Evolutionary conservation across 202 grass and related monocot species (phyloP), one percentile per base, ranked within the genome.

Genomic region (Cymbopogon flexuosus): DNA sequence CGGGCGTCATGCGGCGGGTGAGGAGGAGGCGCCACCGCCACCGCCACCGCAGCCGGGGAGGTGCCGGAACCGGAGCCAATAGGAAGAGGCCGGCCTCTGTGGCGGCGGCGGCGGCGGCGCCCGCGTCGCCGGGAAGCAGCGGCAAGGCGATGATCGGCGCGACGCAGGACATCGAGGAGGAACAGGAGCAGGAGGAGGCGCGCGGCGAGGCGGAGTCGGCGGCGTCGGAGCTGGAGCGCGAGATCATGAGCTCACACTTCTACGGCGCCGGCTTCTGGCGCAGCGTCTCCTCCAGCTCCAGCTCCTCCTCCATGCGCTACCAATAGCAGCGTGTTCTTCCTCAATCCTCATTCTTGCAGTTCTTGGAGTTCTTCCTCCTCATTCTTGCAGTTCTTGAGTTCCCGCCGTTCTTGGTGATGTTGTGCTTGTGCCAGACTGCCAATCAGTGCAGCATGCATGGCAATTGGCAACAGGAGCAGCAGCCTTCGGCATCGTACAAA

Each of bases 191-290:
- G 35, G 69, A 39, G 13, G 8, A 21, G 72, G 75, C 41, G 59
- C 29, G 29, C 29, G 29, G 13, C 29, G 13, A 15, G 5, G 67
- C 16, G 36, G 37, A 29, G 39, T n/a, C 56, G 65, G 45, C 45
- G 1, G 24, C 70, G 57, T 62, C 64, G 27, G 70, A 89, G 65
- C 42, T 93, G 8, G 83, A 90, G 83, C 76, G 79, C 63, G 67
- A 89, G 80, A 89, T 81, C 72, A 96, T 93, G 93, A 63, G 42
- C 34, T 81, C 77, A 16, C 49, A 70, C 47, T 69, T 96, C 68
- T 83, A 82, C 64, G 79, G 87, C 73, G 79, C 87, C 15, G 93
- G 93, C 0, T 93, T 96, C 46, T 89, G 93, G 77, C 93, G 93
- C 62, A 85, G 74, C 76, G 72, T 67, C 10, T 92, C 93, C 58